Evolutionary conservation across 768 basidiomycete species (phyloP).

Genomic region (Solioccasus polychromus): DNA sequence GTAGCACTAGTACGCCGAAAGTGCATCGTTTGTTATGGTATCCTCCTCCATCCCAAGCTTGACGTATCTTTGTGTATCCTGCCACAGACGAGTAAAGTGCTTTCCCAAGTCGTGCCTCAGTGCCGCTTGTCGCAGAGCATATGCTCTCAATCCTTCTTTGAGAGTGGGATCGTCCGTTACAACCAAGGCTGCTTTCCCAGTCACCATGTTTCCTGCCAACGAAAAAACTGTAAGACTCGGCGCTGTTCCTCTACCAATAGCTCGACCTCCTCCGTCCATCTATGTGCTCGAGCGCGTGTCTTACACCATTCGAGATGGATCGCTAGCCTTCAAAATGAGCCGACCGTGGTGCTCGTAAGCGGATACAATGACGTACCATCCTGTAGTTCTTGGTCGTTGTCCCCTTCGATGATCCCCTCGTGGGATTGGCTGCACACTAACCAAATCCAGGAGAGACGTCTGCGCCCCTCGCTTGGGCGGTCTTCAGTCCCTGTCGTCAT

Average conservation of each 20-base stretch:
- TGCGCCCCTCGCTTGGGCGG: not conserved
- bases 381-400: not conserved
- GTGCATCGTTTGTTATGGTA: too few relatives aligned
- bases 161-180: not conserved
- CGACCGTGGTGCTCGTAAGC: too few relatives aligned
- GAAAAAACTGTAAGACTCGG: not conserved
- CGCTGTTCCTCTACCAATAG: not conserved
- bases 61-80: not conserved
- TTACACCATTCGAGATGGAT: not conserved
- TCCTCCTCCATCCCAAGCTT: too few relatives aligned
- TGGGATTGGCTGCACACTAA: not conserved
- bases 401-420: not conserved
- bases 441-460: slow-evolving; percentile 2
- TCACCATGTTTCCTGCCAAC: not conserved
- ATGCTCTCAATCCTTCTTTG: not conserved
- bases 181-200: not conserved
- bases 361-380: not conserved
- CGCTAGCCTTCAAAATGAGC: too few relatives aligned
- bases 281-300: not conserved
- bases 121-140: not conserved
- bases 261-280: not conserved
- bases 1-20: too few relatives aligned
- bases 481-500: slow-evolving; percentile 1
- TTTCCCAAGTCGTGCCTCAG: not conserved
- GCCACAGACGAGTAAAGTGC: not conserved